A percentile compares a stretch with the other conserved stretches of the same genome.
Evolutionary conservation across 1,139 yeast genomes (phyloP).

Genomic region (Casaregolazyma suthepensis): DNA sequence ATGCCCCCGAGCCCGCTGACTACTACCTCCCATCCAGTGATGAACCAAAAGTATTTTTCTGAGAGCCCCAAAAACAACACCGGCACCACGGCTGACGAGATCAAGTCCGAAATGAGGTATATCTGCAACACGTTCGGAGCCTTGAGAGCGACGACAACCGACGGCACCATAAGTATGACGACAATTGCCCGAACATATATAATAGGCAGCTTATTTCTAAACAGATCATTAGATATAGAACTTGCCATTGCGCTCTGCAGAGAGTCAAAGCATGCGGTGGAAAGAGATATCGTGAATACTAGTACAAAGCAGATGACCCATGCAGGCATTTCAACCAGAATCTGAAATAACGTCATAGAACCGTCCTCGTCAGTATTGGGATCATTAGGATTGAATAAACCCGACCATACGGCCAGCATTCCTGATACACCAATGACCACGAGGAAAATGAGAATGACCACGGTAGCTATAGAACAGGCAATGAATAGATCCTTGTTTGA

Average conservation of each 20-base stretch:
- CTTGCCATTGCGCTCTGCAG: constrained; percentile 87
- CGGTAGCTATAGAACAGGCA: constrained; percentile 69
- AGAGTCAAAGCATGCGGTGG: constrained; percentile 87
- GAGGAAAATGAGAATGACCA: constrained; percentile 56
- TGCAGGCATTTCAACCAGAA: constrained; percentile 68
- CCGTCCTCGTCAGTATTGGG: constrained; percentile 50
- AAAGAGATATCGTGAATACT: constrained; percentile 63
- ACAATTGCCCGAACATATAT: constrained; percentile 69
- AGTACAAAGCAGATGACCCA: constrained; percentile 85
- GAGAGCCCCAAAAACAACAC: constrained; percentile 76
- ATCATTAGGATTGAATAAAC: constrained; percentile 47
- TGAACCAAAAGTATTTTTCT: constrained; percentile 46
- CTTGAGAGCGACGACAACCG: constrained; percentile 73
- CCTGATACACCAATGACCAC: constrained; percentile 80
- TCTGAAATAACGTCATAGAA: constrained; percentile 60
- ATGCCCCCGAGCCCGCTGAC: constrained; percentile 81
- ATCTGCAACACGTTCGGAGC: constrained; percentile 82
- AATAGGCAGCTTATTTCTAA: constrained; percentile 69
- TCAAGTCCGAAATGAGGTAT: constrained; percentile 83
- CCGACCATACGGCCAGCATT: constrained; percentile 86
- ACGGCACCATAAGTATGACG: constrained; percentile 71
- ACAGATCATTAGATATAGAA: constrained; percentile 80
- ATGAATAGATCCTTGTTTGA: constrained; percentile 68
- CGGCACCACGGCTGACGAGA: constrained; percentile 83
- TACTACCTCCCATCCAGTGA: constrained; percentile 78